Evolutionary conservation across 164 flowering plant genomes (phyloP).

Genomic region (Aristolochia fimbriata): DNA sequence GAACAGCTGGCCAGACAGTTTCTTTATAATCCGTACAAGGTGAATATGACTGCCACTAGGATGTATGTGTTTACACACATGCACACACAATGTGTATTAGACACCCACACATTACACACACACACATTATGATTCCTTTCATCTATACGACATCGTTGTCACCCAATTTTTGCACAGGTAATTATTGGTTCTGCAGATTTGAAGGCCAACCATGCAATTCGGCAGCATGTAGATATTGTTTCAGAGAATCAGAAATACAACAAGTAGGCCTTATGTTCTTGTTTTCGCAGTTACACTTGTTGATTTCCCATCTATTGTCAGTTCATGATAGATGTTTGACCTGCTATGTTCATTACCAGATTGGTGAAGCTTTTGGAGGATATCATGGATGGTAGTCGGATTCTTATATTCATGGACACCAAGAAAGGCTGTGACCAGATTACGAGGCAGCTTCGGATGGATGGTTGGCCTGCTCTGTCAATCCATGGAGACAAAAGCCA

Average conservation of each 20-base stretch:
- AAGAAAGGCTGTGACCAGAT: conserved; percentile 96
- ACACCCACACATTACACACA: too few relatives aligned
- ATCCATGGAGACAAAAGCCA: conserved; percentile 99
- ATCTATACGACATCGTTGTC: background rate
- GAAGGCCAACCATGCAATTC: conserved; percentile 95
- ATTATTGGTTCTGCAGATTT: conserved; percentile 83
- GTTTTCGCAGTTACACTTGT: background rate
- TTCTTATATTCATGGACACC: conserved; percentile 95
- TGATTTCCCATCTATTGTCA: background rate
- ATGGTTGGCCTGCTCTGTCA: conserved; percentile 99
- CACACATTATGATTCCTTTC: background rate
- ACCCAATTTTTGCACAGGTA: conserved; percentile 39
- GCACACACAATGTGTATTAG: background rate
- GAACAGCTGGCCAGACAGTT: conserved; percentile 70
- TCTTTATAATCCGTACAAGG: conserved; percentile 89
- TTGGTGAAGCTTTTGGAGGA: conserved; percentile 90
- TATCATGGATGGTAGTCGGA: conserved; percentile 98
- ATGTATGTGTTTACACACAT: too few relatives aligned
- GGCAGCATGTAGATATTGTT: conserved; percentile 84
- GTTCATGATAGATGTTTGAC: background rate
- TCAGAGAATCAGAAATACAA: conserved; percentile 92
- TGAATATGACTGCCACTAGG: conserved; percentile 13
- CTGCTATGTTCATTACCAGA: conserved; percentile 22
- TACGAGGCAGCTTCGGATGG: conserved; percentile 96
- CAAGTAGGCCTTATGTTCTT: conserved; percentile 34